Base-by-base conservation (phyloP, 768 basidiomycete genomes). In the Erythrobasidium yunnanense region DNA sequence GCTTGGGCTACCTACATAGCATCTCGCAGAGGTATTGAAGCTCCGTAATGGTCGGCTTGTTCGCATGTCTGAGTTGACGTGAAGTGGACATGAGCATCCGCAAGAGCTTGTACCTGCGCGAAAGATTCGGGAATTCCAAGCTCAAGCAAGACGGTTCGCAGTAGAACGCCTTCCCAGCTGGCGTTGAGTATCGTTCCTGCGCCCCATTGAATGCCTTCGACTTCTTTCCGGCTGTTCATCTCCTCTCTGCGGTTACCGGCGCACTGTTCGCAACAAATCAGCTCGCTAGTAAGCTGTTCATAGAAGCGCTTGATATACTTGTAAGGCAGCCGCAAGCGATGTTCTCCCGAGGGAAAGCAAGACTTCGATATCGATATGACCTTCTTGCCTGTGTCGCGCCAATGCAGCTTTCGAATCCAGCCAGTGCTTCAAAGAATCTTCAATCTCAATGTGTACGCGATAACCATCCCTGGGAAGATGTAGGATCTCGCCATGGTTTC, bases 401-500 rank as follows among this genome's bases (percentile, higher is more conserved):
- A 54, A 30, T n/a, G 23, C 4, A 3, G 52, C 52, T 25, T 6
- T 32, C n/a, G 23, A 8, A 5, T 54, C 7, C 6, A 54, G n/a
- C 52, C 23, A 4, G 32, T 32, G 23, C n/a, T 6, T n/a, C n/a
- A 54, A 30, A 20, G 23, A 5, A 18, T 20, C 52, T 30, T 57
- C 55, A 29, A 57, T 7, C 3, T 57, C 55, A 35, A 57, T 6
- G 20, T 18, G n/a, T 22, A 57, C 32, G 20, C 2, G 11, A 35
- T 57, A 57, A n/a, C 32, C 32, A 30, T 57, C 32, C 29, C 13
- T n/a, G 18, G 32, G 32, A 17, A 57, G 27, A 27, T 57, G 55
- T 18, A 57, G 55, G 13, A 57, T 22, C n/a, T 33, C 55, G n/a
- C 55, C 55, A 29, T 57, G 55, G 55, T 57, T 57, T 18, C 55